phyloP scores from a whole-genome alignment of 306 rosid species.

The Prunus kanzakura region DNA sequence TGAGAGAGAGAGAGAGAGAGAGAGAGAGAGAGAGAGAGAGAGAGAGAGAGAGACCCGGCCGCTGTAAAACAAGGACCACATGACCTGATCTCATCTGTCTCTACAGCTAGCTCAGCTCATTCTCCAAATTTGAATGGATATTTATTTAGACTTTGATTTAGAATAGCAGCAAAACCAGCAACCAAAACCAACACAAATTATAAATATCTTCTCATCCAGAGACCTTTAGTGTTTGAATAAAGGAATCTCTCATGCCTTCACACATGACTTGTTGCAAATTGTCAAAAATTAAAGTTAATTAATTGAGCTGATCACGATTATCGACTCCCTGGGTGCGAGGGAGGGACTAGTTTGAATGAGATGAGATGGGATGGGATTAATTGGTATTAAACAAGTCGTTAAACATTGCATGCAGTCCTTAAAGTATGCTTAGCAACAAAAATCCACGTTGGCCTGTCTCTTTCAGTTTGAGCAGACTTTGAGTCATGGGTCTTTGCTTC shows the following conservation, averaged over 20 bases:
- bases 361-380: not conserved
- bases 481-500: slow-evolving; percentile 12
- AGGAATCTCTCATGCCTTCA: slow-evolving; percentile 23
- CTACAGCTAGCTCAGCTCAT: slow-evolving; percentile 10
- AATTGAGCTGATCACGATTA: not conserved
- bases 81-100: not conserved
- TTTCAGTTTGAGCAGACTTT: not conserved
- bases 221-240: not conserved
- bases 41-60: not conserved
- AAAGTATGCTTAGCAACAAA: not conserved
- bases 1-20: not conserved
- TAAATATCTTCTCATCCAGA: too few relatives aligned
- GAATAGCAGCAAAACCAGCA: not conserved
- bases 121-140: not conserved
- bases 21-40: too few relatives aligned
- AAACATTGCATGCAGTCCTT: not conserved
- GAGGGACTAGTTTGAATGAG: too few relatives aligned
- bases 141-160: not conserved
- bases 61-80: slow-evolving; percentile 3
- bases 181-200: not conserved
- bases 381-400: not conserved
- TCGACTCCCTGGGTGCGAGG: too few relatives aligned
- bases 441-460: not conserved
- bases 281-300: slow-evolving; percentile 12
- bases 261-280: slow-evolving; percentile 19